phyloP scores from a whole-genome alignment of 768 basidiomycete species.

The Saitozyma podzolica region DNA sequence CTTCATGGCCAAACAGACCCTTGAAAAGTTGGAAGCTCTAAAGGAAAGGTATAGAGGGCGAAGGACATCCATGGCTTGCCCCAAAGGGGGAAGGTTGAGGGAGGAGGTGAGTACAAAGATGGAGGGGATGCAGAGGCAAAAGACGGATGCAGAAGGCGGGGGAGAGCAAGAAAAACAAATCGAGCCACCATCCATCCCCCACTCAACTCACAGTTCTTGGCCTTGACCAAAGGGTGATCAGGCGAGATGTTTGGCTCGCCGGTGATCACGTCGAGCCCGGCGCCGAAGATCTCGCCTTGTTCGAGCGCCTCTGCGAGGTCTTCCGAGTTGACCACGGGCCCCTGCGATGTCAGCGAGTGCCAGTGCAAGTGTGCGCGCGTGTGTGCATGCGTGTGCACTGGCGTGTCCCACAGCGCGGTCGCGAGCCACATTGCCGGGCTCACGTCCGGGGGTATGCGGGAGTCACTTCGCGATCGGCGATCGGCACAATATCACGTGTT shows the following conservation, averaged over 20 bases:
- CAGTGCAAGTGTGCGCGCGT: background rate
- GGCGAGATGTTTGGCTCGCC: constrained; percentile 75
- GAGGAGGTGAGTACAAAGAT: no score
- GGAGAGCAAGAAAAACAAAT: background rate
- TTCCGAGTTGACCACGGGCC: constrained; percentile 80
- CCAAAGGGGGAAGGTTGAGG: no score
- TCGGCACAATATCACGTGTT: background rate
- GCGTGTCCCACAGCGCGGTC: no score
- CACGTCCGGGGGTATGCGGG: no score
- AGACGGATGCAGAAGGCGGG: constrained; percentile 2
- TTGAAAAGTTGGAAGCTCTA: no score
- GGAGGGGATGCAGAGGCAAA: background rate
- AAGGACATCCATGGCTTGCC: background rate
- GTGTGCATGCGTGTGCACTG: no score
- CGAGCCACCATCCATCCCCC: no score
- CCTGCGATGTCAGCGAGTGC: constrained; percentile 46
- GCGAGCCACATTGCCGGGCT: no score
- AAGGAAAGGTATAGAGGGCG: no score
- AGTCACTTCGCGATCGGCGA: no score
- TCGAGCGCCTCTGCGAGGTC: constrained; percentile 78
- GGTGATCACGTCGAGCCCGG: constrained; percentile 90
- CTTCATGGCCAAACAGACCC: no score
- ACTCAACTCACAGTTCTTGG: constrained; percentile 62
- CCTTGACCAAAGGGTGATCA: constrained; percentile 77
- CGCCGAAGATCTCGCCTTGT: constrained; percentile 82